These are phyloP conservation scores for Fusarium brachygibbosum DNA, from an alignment of 2,329 filamentous ascomycete species.

Conservation along the genomic window DNA sequence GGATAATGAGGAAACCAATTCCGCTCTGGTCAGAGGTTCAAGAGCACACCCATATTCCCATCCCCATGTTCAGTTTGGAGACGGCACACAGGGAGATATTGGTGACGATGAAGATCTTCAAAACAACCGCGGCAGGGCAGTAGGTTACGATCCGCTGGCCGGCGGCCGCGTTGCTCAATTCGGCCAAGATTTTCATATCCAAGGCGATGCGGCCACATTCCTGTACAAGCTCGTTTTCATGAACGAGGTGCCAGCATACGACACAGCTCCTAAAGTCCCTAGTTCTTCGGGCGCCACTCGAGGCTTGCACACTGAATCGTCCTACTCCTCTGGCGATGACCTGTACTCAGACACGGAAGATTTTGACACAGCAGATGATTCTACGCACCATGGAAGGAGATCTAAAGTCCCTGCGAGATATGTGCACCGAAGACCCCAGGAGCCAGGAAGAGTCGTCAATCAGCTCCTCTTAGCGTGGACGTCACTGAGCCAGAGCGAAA, in stretches of 20 bases:
- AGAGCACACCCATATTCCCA: too few species aligned
- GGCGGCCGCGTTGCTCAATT: conserved; percentile 2
- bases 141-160: neutral
- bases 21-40: neutral
- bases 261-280: too few species aligned
- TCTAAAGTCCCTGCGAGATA: neutral
- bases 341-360: neutral
- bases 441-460: conserved; percentile 22
- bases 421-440: neutral
- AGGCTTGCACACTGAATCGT: neutral
- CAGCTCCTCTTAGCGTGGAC: conserved; percentile 30
- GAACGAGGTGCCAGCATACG: neutral
- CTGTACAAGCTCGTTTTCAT: conserved; percentile 30
- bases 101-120: too few species aligned
- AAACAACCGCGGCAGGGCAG: neutral
- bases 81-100: too few species aligned
- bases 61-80: neutral
- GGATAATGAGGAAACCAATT: neutral
- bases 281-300: too few species aligned
- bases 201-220: conserved; percentile 34
- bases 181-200: conserved; percentile 21
- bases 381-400: fast-evolving
- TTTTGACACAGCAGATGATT: neutral
- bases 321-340: neutral
- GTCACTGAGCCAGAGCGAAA: conserved; percentile 17